Evolutionary conservation across 179 eudicot species (phyloP), one percentile per base, ranked within the genome.

Genomic region (Carnegiea gigantea): DNA sequence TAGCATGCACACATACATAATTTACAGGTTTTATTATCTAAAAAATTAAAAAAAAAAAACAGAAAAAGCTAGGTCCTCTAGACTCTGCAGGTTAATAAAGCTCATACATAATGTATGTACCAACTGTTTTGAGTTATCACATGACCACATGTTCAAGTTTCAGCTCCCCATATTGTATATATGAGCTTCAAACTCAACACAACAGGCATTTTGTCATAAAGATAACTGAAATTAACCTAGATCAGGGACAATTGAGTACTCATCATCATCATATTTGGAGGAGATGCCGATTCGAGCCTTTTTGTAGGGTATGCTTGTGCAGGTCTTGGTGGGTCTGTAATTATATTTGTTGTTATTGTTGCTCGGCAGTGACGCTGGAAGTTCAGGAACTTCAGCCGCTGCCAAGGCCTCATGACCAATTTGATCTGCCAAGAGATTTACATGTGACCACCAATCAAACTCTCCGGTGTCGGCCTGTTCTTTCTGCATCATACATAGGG

Each of bases 341-440:
- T 62, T 87, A 85, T 86, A 87, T 9, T 91, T 82, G 67, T 84
- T 21, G 59, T 78, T 76, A 79, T 62, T 62, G 68, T 79, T 88
- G 86, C 74, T 89, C 6, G 87, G 79, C 36, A 90, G 82, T 60
- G 92, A 82, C 75, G 79, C 77, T 6, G 91, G 91, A 70, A 95
- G 92, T 81, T 95, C 92, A 82, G 98, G 98, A 51, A 95, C 98
- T 87, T 95, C 99, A 12, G 98, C 98, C 36, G 95, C 92, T 78
- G 87, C 88, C 70, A 92, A 83, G 72, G 88, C 84, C 77, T 93
- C 89, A 9, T 77, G 86, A 43, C 85, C 73, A 14, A 83, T 82
- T 84, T 90, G 94, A 57, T 92, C 96, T 40, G 91, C 93, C 20
- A 90, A 91, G 51, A 92, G 82, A 75, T 82, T 91, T 73, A 85